A percentile compares a stretch with the other conserved stretches of the same genome.
Conservation (phyloP, 2,329 filamentous ascomycete species). For the Colletotrichum aenigma region DNA sequence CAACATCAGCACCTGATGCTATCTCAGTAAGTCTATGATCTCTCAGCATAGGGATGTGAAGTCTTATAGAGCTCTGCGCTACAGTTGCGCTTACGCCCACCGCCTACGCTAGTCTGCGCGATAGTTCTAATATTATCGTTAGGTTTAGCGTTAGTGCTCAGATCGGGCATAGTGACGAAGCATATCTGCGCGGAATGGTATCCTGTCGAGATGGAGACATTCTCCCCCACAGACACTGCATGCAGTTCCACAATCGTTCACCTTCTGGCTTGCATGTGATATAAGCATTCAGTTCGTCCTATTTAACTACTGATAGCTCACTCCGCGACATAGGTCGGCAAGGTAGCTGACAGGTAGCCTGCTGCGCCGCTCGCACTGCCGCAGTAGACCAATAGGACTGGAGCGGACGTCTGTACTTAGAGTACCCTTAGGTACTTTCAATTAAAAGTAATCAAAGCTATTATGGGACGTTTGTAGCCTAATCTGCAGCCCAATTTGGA, state of each 20-base stretch:
- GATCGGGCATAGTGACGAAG: neutral
- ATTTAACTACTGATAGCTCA: too few relatives aligned
- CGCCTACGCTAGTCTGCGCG: neutral
- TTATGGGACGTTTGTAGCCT: too few relatives aligned
- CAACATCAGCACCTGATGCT: neutral
- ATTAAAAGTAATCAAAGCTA: too few relatives aligned
- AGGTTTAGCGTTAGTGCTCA: neutral
- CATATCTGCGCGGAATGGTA: neutral
- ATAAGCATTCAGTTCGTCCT: neutral
- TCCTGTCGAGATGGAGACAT: neutral
- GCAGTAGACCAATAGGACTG: too few relatives aligned
- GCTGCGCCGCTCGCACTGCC: too few relatives aligned
- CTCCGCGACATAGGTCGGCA: too few relatives aligned
- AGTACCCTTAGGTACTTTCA: too few relatives aligned
- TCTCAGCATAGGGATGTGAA: neutral
- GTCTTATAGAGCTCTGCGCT: neutral
- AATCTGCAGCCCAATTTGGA: too few relatives aligned
- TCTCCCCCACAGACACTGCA: neutral
- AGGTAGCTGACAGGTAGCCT: too few relatives aligned
- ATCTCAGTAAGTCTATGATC: neutral
- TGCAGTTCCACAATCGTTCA: neutral
- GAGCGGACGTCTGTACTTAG: too few relatives aligned
- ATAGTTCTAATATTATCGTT: neutral
- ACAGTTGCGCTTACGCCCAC: neutral
- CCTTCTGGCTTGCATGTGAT: neutral